A percentile compares a stretch with the other conserved stretches of the same genome.
These are phyloP conservation scores for Colletotrichum sp. DNA, from an alignment of 2,329 filamentous ascomycete species.

Conservation along the genomic window DNA sequence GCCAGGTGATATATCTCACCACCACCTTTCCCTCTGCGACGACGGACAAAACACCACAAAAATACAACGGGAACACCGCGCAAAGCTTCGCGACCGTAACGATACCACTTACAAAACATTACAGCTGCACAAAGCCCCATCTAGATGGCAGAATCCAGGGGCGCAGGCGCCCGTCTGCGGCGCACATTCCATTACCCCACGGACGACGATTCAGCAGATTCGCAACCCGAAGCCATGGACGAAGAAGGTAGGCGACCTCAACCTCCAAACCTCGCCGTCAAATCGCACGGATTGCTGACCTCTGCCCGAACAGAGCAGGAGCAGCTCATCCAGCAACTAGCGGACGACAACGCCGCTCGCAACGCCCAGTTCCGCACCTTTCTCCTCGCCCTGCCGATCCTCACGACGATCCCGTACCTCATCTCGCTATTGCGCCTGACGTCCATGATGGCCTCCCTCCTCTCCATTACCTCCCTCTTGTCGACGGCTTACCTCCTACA, in stretches of 20 bases:
- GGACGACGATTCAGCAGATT: constrained; percentile 60
- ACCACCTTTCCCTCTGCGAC: background rate
- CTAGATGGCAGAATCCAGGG: constrained; percentile 25
- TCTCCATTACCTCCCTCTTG: constrained; percentile 57
- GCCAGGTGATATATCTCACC: background rate
- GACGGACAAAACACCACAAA: background rate
- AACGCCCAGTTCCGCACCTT: constrained; percentile 62
- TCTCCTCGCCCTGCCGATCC: constrained; percentile 65
- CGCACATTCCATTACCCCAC: constrained; percentile 78
- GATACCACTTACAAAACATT: background rate
- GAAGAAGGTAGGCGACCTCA: constrained; percentile 66
- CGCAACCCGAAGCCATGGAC: constrained; percentile 68
- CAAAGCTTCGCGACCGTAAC: background rate
- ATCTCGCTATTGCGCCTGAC: constrained; percentile 43
- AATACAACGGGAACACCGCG: background rate
- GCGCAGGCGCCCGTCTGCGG: constrained; percentile 65
- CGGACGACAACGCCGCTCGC: constrained; percentile 58
- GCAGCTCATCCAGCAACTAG: constrained; percentile 60
- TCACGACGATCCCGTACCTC: constrained; percentile 61
- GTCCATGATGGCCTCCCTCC: constrained; percentile 25
- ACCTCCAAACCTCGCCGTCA: constrained; percentile 1
- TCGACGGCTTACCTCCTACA: constrained; percentile 67
- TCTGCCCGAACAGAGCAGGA: constrained; percentile 62
- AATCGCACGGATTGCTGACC: constrained; percentile 10
- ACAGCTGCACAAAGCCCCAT: background rate